A percentile compares a stretch with the other conserved stretches of the same genome.
These are phyloP conservation scores for Avena insularis DNA, from an alignment of 176 grass and related monocot genomes.

Conservation along the genomic window DNA sequence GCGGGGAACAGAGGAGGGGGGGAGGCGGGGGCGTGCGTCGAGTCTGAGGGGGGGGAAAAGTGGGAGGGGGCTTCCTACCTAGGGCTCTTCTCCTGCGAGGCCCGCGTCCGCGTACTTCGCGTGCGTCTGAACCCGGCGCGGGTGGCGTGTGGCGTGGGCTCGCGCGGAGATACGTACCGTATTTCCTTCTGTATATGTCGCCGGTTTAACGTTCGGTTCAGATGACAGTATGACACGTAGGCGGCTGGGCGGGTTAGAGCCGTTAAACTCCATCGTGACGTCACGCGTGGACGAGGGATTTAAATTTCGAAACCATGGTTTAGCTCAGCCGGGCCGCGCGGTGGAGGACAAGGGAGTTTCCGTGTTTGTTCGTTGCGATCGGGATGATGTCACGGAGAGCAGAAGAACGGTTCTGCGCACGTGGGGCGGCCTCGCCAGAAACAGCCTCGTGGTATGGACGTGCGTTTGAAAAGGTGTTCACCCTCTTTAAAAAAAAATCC, in stretches of 20 bases:
- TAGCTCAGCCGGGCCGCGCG: neutral
- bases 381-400: neutral
- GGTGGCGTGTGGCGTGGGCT: neutral
- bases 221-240: neutral
- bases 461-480: too few relatives aligned
- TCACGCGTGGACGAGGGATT: neutral
- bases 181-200: too few relatives aligned
- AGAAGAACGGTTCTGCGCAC: constrained; percentile 5
- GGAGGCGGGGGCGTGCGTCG: neutral
- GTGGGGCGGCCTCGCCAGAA: constrained; percentile 9
- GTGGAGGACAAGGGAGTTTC: neutral
- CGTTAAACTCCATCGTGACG: neutral
- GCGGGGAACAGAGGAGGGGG: neutral
- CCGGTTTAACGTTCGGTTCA: neutral
- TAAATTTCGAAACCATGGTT: neutral
- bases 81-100: constrained; percentile 38
- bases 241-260: neutral
- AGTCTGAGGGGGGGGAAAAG: neutral
- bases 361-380: neutral
- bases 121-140: neutral
- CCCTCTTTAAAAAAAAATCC: too few relatives aligned
- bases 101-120: constrained; percentile 38
- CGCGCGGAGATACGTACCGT: too few relatives aligned
- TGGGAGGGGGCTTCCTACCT: neutral
- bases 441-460: too few relatives aligned